phyloP scores from a whole-genome alignment of 139 green algal genomes.

The Ettlia oleoabundans region DNA sequence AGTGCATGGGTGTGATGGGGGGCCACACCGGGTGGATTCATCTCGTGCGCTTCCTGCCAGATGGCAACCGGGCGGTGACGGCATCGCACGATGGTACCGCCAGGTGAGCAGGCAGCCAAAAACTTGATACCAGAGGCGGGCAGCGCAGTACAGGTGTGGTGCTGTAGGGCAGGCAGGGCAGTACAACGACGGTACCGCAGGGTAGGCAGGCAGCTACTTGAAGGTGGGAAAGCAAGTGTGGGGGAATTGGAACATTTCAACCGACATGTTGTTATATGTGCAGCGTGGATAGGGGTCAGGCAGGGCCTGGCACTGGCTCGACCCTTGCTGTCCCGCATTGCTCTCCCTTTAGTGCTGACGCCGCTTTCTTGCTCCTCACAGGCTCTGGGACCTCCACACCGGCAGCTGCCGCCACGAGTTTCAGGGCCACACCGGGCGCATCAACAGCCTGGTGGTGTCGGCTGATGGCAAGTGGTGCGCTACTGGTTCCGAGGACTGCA shows the following conservation, averaged over 20 bases:
- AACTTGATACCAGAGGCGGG: not conserved
- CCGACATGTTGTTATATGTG: too few species aligned
- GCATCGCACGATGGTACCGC: slow-evolving; percentile 55
- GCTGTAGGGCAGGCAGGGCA: slow-evolving; percentile 13
- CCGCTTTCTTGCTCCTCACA: slow-evolving; percentile 1
- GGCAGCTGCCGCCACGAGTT: slow-evolving; percentile 55
- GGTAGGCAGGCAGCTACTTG: too few species aligned
- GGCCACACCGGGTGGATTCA: slow-evolving; percentile 76
- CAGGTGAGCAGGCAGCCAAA: slow-evolving; percentile 13
- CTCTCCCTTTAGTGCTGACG: too few species aligned
- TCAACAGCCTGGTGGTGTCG: slow-evolving; percentile 67
- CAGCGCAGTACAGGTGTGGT: not conserved
- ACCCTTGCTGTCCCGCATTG: too few species aligned
- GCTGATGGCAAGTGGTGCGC: slow-evolving; percentile 48
- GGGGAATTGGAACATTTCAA: too few species aligned
- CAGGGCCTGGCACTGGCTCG: too few species aligned
- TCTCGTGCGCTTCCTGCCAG: slow-evolving; percentile 39
- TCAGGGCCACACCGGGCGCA: slow-evolving; percentile 60
- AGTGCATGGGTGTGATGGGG: slow-evolving; percentile 57
- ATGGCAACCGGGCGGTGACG: slow-evolving; percentile 37
- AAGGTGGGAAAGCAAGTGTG: too few species aligned
- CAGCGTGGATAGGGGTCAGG: too few species aligned
- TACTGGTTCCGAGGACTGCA: slow-evolving; percentile 68
- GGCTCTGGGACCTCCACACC: slow-evolving; percentile 58
- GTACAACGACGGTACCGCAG: not conserved